Evolutionary conservation across 257 asterid species (phyloP).

Genomic region (Cynanchum wilfordii): DNA sequence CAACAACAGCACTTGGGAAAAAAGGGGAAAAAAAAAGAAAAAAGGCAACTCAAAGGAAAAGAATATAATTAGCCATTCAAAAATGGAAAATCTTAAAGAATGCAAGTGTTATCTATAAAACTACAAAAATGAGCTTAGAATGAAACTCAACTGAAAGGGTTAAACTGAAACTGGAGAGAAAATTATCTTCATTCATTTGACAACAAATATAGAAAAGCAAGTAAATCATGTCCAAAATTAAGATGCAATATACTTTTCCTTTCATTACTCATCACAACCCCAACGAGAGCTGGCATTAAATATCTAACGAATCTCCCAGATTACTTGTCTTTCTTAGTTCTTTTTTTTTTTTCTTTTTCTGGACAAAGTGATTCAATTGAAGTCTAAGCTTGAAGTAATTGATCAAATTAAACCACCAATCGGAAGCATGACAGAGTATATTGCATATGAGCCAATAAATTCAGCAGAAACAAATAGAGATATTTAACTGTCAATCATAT

Average conservation of each 20-base stretch:
- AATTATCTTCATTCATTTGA: neutral
- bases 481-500: neutral
- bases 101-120: neutral
- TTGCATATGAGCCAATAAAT: neutral
- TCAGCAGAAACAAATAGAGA: neutral
- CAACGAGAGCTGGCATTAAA: neutral
- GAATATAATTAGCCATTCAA: neutral
- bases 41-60: neutral
- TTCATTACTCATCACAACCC: neutral
- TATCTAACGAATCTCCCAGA: neutral
- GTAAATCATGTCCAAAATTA: neutral
- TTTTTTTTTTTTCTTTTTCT: neutral
- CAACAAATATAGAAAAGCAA: neutral
- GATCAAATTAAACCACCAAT: neutral
- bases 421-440: neutral
- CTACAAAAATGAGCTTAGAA: neutral
- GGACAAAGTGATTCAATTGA: neutral
- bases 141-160: neutral
- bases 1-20: neutral
- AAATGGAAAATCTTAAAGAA: neutral
- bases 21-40: too few species aligned
- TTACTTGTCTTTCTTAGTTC: neutral
- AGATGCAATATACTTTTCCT: neutral
- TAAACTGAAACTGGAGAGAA: neutral
- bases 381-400: neutral